Conservation (phyloP, 345 rosid genomes). For the Arabidopsis thaliana region TAIR10.1 NC_003075.7:9843001-9843500, state of each 20-base stretch:
- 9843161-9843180: slow-evolving; percentile 47
- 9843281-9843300: slow-evolving; percentile 67
- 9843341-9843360: slow-evolving; percentile 59
- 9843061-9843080: neutral
- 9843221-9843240: slow-evolving; percentile 72
- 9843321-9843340: slow-evolving; percentile 64
- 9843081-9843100: slow-evolving; percentile 60
- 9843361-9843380: slow-evolving; percentile 60
- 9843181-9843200: slow-evolving; percentile 77
- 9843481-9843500: slow-evolving; percentile 26
- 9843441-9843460: neutral
- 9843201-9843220: slow-evolving; percentile 71
- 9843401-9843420: slow-evolving; percentile 64
- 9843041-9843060: slow-evolving; percentile 55
- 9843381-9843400: slow-evolving; percentile 66
- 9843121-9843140: neutral
- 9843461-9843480: neutral
- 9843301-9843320: slow-evolving; percentile 66
- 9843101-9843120: slow-evolving; percentile 49
- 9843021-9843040: slow-evolving; percentile 60
- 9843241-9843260: slow-evolving; percentile 77
- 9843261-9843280: slow-evolving; percentile 75
- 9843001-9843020: slow-evolving; percentile 83
- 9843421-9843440: slow-evolving; percentile 56
- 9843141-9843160: neutral